phyloP scores from a whole-genome alignment of 805 yeast genomes.

The Scheffersomyces stipitis region DNA sequence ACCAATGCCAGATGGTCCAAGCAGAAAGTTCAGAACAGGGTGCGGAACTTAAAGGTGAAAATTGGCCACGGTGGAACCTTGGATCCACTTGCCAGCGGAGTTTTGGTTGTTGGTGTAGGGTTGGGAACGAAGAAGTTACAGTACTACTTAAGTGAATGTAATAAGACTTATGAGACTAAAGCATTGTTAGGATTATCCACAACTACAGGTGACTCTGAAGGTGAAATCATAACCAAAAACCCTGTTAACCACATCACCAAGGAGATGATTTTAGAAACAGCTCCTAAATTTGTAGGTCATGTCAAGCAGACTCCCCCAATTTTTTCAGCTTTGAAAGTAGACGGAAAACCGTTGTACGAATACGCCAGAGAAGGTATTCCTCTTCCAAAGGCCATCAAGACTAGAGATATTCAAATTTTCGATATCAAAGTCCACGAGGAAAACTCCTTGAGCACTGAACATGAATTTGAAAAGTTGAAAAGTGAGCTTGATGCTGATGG shows the following conservation, averaged over 20 bases:
- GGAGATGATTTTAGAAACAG: constrained; percentile 49
- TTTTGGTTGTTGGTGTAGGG: constrained; percentile 89
- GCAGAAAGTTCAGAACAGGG: constrained; percentile 51
- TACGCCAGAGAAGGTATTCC: constrained; percentile 89
- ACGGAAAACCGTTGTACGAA: constrained; percentile 91
- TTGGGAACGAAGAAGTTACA: constrained; percentile 81
- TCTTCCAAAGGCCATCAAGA: constrained; percentile 78
- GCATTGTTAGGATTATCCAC: constrained; percentile 90
- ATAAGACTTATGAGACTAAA: constrained; percentile 76
- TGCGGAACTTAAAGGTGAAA: constrained; percentile 62
- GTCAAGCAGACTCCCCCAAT: constrained; percentile 92
- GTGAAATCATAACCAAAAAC: constrained; percentile 66
- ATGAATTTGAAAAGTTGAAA: constrained; percentile 47
- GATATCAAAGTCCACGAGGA: constrained; percentile 51
- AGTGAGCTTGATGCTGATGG: constrained; percentile 51
- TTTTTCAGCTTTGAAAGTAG: constrained; percentile 89
- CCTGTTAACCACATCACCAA: constrained; percentile 56
- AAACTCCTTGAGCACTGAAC: constrained; percentile 56
- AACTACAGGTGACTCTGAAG: constrained; percentile 92
- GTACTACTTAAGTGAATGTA: constrained; percentile 68
- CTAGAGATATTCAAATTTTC: constrained; percentile 65
- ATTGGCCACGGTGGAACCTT: constrained; percentile 99
- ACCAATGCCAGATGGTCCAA: constrained; percentile 41
- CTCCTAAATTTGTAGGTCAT: constrained; percentile 72
- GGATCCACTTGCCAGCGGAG: constrained; percentile 96